Percentiles rank a stretch among this genome's conserved stretches.
Conservation (phyloP, 352 stramenopile species). For the Aphanomyces stellatus region DNA sequence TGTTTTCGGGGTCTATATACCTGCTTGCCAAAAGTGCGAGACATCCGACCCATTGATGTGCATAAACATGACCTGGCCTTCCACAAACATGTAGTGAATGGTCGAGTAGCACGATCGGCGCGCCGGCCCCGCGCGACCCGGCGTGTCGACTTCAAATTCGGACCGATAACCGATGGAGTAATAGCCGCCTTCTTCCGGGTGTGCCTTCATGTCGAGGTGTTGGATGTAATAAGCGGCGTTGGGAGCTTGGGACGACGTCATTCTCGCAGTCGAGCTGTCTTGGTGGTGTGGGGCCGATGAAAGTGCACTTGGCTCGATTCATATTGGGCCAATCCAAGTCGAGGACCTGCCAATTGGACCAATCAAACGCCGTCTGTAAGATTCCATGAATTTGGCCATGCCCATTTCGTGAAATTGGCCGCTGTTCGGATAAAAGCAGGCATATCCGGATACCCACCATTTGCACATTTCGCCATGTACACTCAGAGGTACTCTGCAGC, state of each 20-base stretch:
- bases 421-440: not conserved
- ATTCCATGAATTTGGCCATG: not conserved
- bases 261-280: too few species aligned
- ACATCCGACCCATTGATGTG: conserved; percentile 16
- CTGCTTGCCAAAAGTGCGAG: conserved; percentile 17
- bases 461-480: not conserved
- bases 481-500: too few species aligned
- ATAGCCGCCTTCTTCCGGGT: conserved; percentile 16
- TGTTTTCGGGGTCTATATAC: too few species aligned
- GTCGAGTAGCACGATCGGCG: conserved; percentile 1
- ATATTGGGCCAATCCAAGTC: too few species aligned
- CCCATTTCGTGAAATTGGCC: not conserved
- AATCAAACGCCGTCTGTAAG: too few species aligned
- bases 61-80: conserved; percentile 8
- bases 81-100: conserved; percentile 18
- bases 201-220: conserved; percentile 9
- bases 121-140: conserved; percentile 4
- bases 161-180: conserved; percentile 10
- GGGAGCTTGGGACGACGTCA: too few species aligned
- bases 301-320: too few species aligned
- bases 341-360: too few species aligned
- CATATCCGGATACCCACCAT: not conserved
- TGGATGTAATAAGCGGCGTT: conserved; percentile 20
- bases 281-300: too few species aligned
- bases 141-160: conserved; percentile 3